Conservation (phyloP, 139 green algal species). For the Chlamydomonas schloesseri region DNA sequence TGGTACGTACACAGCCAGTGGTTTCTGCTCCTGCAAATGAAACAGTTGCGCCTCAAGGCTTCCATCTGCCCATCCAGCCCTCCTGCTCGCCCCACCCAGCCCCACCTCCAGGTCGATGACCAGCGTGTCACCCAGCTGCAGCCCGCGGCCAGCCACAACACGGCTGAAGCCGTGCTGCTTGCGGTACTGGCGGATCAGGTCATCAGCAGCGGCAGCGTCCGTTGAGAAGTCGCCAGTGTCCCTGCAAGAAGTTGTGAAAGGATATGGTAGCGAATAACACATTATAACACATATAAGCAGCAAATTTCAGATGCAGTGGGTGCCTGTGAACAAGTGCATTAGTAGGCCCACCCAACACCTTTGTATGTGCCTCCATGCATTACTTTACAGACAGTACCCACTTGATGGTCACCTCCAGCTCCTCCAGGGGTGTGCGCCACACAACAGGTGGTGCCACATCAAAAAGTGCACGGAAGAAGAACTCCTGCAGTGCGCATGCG, state of each 20-base stretch:
- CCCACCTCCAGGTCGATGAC: slow-evolving; percentile 64
- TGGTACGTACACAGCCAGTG: too few relatives aligned
- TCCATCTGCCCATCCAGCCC: too few relatives aligned
- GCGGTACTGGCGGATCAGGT: slow-evolving; percentile 66
- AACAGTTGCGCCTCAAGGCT: too few relatives aligned
- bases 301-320: too few relatives aligned
- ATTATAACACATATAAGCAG: too few relatives aligned
- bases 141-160: slow-evolving; percentile 64
- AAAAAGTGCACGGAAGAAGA: slow-evolving; percentile 8
- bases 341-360: too few relatives aligned
- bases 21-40: too few relatives aligned
- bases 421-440: slow-evolving; percentile 76
- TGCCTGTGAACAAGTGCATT: too few relatives aligned
- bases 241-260: neutral
- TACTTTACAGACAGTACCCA: neutral
- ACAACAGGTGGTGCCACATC: slow-evolving; percentile 56
- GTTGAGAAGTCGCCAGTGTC: slow-evolving; percentile 62
- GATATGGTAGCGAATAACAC: neutral
- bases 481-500: neutral
- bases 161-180: slow-evolving; percentile 72
- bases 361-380: too few relatives aligned
- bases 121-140: slow-evolving; percentile 50
- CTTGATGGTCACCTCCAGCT: slow-evolving; percentile 70
- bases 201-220: slow-evolving; percentile 67
- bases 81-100: too few relatives aligned